Evolutionary conservation across 371 early-diverging fungal species (phyloP).

Genomic region (Apophysomyces trapeziformis): DNA sequence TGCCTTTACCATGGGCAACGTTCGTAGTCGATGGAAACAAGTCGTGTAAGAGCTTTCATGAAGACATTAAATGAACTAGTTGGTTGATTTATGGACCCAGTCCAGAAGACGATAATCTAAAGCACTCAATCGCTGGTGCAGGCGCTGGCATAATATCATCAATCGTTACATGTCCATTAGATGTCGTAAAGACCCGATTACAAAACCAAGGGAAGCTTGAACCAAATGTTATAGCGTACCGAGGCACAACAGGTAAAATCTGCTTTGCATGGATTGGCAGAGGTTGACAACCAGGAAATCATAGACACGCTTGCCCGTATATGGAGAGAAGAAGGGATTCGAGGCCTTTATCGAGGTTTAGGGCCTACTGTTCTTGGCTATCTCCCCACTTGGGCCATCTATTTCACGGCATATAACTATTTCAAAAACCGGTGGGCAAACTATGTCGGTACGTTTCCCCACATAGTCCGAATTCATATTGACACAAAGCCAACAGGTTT

Average conservation of each 20-base stretch:
- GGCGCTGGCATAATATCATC: slow-evolving; percentile 85
- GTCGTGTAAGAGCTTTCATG: slow-evolving; percentile 29
- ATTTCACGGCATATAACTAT: slow-evolving; percentile 81
- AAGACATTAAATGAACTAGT: neutral
- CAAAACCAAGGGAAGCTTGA: slow-evolving; percentile 84
- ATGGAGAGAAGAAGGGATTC: slow-evolving; percentile 83
- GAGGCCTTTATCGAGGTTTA: slow-evolving; percentile 91
- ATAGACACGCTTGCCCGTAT: slow-evolving; percentile 75
- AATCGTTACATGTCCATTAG: slow-evolving; percentile 89
- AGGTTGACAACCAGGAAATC: neutral
- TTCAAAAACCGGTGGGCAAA: slow-evolving; percentile 52
- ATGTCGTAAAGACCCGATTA: slow-evolving; percentile 93
- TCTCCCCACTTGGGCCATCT: slow-evolving; percentile 93
- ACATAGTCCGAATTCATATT: neutral
- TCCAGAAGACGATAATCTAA: slow-evolving; percentile 61
- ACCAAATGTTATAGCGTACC: slow-evolving; percentile 35
- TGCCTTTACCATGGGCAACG: slow-evolving; percentile 25
- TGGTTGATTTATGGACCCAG: slow-evolving; percentile 19
- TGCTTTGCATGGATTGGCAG: neutral
- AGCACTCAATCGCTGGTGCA: slow-evolving; percentile 84
- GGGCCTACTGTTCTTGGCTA: slow-evolving; percentile 89
- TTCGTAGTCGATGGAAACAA: slow-evolving; percentile 42
- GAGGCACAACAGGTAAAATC: slow-evolving; percentile 48
- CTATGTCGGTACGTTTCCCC: slow-evolving; percentile 23
- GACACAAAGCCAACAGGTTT: slow-evolving; percentile 28